A percentile compares a stretch with the other conserved stretches of the same genome.
Conservation (phyloP, 2,329 filamentous ascomycete species). For the Fusarium sp. region DNA sequence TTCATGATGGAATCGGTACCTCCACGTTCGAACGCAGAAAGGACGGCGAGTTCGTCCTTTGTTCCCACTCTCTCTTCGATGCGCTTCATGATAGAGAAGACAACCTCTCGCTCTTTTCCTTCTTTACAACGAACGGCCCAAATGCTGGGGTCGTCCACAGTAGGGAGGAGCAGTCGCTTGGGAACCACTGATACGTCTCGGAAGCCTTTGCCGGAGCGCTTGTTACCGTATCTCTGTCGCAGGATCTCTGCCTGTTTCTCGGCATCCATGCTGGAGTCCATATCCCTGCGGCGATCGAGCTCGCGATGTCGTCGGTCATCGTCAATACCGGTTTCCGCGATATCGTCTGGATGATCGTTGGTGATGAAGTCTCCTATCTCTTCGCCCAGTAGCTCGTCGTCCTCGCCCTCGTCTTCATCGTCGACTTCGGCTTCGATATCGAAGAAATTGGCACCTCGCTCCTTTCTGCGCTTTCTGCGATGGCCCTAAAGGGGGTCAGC, state of each 20-base stretch:
- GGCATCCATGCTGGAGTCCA: constrained; percentile 88
- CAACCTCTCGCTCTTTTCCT: constrained; percentile 92
- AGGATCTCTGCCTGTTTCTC: constrained; percentile 91
- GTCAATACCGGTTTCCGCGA: constrained; percentile 81
- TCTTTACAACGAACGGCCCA: constrained; percentile 95
- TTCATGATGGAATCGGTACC: constrained; percentile 83
- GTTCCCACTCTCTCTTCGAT: constrained; percentile 83
- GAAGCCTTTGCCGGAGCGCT: constrained; percentile 71
- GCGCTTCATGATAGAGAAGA: constrained; percentile 88
- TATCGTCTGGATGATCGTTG: constrained; percentile 90
- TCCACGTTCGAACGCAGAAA: constrained; percentile 90
- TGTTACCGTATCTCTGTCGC: constrained; percentile 87
- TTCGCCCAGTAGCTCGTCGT: constrained; percentile 89
- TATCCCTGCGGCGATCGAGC: constrained; percentile 90
- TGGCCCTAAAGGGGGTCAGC: constrained; percentile 60
- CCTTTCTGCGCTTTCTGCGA: constrained; percentile 83
- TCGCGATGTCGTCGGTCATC: constrained; percentile 95
- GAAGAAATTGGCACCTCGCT: constrained; percentile 86
- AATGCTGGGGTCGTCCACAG: constrained; percentile 94
- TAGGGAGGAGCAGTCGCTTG: constrained; percentile 87
- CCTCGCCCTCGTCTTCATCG: constrained; percentile 87
- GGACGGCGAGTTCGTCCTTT: constrained; percentile 85
- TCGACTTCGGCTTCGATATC: constrained; percentile 99
- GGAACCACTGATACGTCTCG: constrained; percentile 82
- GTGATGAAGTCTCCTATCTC: constrained; percentile 87